Percentiles rank a stretch among this genome's conserved stretches.
phyloP scores from a whole-genome alignment of 768 basidiomycete species.

The Phaeotremella skinneri region DNA sequence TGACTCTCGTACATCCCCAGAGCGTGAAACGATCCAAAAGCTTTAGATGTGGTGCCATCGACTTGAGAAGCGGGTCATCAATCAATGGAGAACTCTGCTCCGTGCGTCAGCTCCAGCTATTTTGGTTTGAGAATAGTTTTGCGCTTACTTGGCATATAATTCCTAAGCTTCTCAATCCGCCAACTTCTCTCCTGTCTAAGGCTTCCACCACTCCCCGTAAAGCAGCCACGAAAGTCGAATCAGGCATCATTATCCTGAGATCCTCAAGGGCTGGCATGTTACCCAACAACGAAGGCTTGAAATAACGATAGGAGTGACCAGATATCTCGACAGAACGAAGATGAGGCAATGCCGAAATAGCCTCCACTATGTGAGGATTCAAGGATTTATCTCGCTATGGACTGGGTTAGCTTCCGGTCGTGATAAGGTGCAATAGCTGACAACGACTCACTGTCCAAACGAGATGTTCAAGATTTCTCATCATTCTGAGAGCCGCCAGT shows the following conservation, averaged over 20 bases:
- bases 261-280: slow-evolving; percentile 28
- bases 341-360: slow-evolving; percentile 19
- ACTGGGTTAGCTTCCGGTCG: too few relatives aligned
- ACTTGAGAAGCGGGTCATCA: slow-evolving; percentile 34
- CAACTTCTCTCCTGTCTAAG: slow-evolving; percentile 14
- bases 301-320: slow-evolving; percentile 41
- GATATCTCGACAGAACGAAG: slow-evolving; percentile 38
- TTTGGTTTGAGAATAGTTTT: neutral
- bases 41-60: slow-evolving; percentile 18
- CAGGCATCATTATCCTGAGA: slow-evolving; percentile 46
- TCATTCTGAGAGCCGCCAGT: slow-evolving; percentile 23
- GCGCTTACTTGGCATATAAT: slow-evolving; percentile 34
- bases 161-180: slow-evolving; percentile 34
- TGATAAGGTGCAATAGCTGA: too few relatives aligned
- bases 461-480: slow-evolving; percentile 33
- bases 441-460: slow-evolving; percentile 38
- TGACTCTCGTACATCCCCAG: slow-evolving; percentile 42
- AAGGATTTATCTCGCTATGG: slow-evolving; percentile 36
- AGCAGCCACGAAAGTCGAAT: slow-evolving; percentile 22
- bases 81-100: slow-evolving; percentile 36
- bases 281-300: slow-evolving; percentile 30
- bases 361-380: slow-evolving; percentile 28
- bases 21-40: slow-evolving; percentile 25
- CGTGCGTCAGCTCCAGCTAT: neutral
- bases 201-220: slow-evolving; percentile 16